Base-by-base conservation (phyloP, 768 basidiomycete species). In the Mycena indigotica region DNA sequence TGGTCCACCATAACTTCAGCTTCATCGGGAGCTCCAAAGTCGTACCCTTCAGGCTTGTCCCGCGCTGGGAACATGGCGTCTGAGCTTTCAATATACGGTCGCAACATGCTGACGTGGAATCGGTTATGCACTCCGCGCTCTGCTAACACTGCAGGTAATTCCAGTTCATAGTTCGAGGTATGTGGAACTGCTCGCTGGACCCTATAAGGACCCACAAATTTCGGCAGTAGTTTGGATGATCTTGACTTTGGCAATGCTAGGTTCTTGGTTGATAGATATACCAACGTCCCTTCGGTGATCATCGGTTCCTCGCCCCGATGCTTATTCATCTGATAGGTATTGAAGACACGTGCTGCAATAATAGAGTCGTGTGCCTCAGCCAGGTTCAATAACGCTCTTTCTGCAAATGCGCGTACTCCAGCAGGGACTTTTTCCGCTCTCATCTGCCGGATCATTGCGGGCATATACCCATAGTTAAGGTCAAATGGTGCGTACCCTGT, bases 1-100 rank as follows among this genome's bases (percentile, higher is more conserved):
- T 72, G 62, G 5, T 78, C 72, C 1, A 81, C 72, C 4, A 70
- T 60, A 67, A 68, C 77, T 57, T 81, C 75, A 0, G 66, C 66
- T 1, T 75, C 70, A 3, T 69, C 64, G 1, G 57, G 55, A 0
- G 53, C 59, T 0, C 77, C 72, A 53, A 77, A 75, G 58, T 79
- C 75, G 32, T 77, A 79, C 16, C 70, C 69, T 24, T 69, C 66
- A 3, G 62, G 59, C 0, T 56, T 41, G 0, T 61, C 50, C 0
- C 73, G 52, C 4, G 66, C 58, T 0, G 76, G 78, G 63, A 81
- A 81, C 29, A 72, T 16, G 1, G 21, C 52, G 30, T 74, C 67
- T 58, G 77, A 69, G 25, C 71, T 74, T 0, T 65, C 63, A 0
- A 69, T 51, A 30, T 73, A 53, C n/a, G 58, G 64, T 19, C 69